Base-by-base conservation (phyloP, 306 rosid genomes). In the Dicorynia guianensis region DNA sequence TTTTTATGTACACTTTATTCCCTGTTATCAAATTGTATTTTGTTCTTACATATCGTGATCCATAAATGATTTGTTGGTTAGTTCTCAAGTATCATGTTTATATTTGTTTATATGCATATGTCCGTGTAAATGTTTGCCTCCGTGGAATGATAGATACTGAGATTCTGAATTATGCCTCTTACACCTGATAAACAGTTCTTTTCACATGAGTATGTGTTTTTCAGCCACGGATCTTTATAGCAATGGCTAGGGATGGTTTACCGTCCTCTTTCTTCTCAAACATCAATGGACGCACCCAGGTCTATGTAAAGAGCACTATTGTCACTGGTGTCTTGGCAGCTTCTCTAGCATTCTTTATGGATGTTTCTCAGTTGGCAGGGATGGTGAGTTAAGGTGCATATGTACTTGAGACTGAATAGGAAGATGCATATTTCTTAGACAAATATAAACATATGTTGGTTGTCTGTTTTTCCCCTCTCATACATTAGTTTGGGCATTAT, bases 341-440 rank as follows among this genome's bases (percentile, higher is more conserved):
- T 4, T 52, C 65, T 77, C 88, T 90, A 48, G 93, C 96, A 18
- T 90, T 90, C 79, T 86, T 90, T 72, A 81, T 90, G 93, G 88
- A 90, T 83, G 93, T 88, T 73, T 90, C 96, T 14, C 89, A 90
- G 61, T 81, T 88, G 79, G 91, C 93, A 3, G 93, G 89, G 47
- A 90, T 90, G 96, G 96, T 90, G 67, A 84, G 90, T 85, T 42
- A n/a, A 71, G 40, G 63, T 57, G 52, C 76, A 12, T 46, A 62
- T 7, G 68, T 36, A 52, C 40, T 58, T 47, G 68, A 69, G 76
- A 68, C 17, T 17, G 62, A 57, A 42, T 4, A 44, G 52, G 52
- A 39, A 61, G 15, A 71, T 48, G 9, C 46, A 14, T 72, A 46
- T 70, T 54, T 73, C 35, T 71, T 58, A 76, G 55, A 74, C 74